Conservation (phyloP, 768 basidiomycete genomes). For the Russula foetens region DNA sequence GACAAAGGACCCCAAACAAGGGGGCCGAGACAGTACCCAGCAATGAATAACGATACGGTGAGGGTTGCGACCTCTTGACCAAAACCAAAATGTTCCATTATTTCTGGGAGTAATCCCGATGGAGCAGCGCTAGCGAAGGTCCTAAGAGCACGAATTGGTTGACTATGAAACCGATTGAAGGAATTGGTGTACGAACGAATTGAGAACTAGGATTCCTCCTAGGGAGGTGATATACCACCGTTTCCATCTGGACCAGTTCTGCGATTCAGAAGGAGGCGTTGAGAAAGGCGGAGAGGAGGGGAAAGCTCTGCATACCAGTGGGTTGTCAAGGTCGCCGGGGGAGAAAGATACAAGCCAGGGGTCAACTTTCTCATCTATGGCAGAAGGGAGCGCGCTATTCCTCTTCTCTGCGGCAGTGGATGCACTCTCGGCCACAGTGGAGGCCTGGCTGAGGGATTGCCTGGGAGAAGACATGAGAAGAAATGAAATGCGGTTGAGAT, state of each 20-base stretch:
- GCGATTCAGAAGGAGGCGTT: background rate
- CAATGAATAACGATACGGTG: constrained; percentile 54
- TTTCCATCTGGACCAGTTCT: constrained; percentile 43
- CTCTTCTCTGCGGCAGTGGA: background rate
- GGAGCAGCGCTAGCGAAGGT: constrained; percentile 60
- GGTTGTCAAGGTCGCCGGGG: constrained; percentile 5
- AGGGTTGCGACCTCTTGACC: constrained; percentile 44
- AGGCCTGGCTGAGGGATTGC: constrained; percentile 4
- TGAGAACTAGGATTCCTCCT: constrained; percentile 43
- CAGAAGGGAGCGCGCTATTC: background rate
- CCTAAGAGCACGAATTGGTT: constrained; percentile 26
- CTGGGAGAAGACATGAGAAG: constrained; percentile 4
- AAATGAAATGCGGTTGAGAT: background rate
- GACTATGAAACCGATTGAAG: background rate
- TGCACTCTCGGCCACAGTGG: background rate
- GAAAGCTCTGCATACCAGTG: constrained; percentile 10
- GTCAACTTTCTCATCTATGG: constrained; percentile 5
- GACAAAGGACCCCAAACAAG: constrained; percentile 22
- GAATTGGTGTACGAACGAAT: constrained; percentile 35
- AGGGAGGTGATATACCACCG: constrained; percentile 47
- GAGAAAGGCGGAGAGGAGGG: background rate
- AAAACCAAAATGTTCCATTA: constrained; percentile 42
- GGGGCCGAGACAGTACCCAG: constrained; percentile 48
- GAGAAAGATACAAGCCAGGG: constrained; percentile 17
- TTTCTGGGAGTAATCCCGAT: constrained; percentile 36